Evolutionary conservation across 441 rosid genomes (phyloP).

Genomic region (Erodium texanum): DNA sequence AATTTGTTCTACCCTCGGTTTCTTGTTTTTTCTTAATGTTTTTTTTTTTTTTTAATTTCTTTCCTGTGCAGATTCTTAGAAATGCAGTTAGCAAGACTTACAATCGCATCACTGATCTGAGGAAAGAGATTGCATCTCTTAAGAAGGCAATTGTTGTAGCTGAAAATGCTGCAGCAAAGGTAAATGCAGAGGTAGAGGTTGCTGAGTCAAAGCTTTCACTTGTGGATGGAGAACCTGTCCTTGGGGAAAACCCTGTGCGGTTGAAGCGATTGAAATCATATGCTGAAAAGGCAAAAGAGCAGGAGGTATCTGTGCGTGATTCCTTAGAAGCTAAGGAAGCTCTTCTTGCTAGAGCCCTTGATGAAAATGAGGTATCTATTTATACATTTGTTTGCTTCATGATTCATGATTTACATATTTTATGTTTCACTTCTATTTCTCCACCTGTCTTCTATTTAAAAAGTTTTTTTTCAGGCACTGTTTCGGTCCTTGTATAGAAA

Average conservation of each 20-base stretch:
- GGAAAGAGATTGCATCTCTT: constrained; percentile 75
- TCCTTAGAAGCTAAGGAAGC: constrained; percentile 84
- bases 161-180: constrained; percentile 66
- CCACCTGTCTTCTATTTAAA: neutral
- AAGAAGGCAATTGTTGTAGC: constrained; percentile 50
- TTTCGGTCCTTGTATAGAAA: constrained; percentile 57
- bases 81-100: constrained; percentile 89
- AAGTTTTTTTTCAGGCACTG: constrained; percentile 40
- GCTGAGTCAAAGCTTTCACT: constrained; percentile 80
- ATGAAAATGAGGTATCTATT: constrained; percentile 73
- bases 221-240: constrained; percentile 85
- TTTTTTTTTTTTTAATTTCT: too few species aligned
- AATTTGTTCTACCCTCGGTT: too few species aligned
- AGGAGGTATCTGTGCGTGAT: constrained; percentile 53
- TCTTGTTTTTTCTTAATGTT: too few species aligned
- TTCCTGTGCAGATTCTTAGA: constrained; percentile 54
- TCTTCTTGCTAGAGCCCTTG: constrained; percentile 73
- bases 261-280: constrained; percentile 67
- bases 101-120: constrained; percentile 79
- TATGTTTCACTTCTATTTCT: neutral
- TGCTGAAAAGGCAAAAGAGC: constrained; percentile 62
- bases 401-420: neutral
- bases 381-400: neutral
- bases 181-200: constrained; percentile 64
- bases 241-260: constrained; percentile 80